Evolutionary conservation across 139 green algal species (phyloP).

Genomic region (Closterium sp.): DNA sequence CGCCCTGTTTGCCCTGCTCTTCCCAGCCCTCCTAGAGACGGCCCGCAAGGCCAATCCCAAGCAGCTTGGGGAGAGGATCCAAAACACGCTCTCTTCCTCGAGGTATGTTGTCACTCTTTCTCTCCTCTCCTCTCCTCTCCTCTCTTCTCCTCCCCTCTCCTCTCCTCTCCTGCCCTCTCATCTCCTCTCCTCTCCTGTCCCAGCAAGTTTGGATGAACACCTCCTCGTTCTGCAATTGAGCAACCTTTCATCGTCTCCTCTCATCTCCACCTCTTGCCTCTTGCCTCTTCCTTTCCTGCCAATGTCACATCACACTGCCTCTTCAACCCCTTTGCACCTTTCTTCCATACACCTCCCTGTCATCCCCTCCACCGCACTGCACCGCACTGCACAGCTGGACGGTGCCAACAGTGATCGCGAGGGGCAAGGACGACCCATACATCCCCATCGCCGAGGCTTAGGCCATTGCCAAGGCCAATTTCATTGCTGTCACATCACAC

Average conservation of each 20-base stretch:
- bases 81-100: not conserved
- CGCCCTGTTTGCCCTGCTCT: not conserved
- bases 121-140: not conserved
- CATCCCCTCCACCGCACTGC: not conserved
- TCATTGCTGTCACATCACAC: no score
- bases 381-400: slow-evolving; percentile 25
- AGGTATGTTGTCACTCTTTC: not conserved
- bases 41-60: not conserved
- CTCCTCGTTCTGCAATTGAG: no score
- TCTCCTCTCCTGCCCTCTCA: not conserved
- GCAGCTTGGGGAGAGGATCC: not conserved
- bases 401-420: slow-evolving; percentile 20
- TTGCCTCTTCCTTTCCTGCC: not conserved
- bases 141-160: not conserved
- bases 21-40: not conserved
- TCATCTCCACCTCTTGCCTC: not conserved
- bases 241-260: no score
- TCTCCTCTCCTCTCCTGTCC: not conserved
- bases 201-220: no score
- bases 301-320: no score
- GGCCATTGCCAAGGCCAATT: slow-evolving; percentile 28
- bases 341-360: not conserved
- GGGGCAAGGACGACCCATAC: slow-evolving; percentile 33
- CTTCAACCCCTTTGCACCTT: no score
- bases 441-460: slow-evolving; percentile 4